Evolutionary conservation across 805 yeast species (phyloP), one percentile per base, ranked within the genome.

Genomic region (Kodamaea laetipori): DNA sequence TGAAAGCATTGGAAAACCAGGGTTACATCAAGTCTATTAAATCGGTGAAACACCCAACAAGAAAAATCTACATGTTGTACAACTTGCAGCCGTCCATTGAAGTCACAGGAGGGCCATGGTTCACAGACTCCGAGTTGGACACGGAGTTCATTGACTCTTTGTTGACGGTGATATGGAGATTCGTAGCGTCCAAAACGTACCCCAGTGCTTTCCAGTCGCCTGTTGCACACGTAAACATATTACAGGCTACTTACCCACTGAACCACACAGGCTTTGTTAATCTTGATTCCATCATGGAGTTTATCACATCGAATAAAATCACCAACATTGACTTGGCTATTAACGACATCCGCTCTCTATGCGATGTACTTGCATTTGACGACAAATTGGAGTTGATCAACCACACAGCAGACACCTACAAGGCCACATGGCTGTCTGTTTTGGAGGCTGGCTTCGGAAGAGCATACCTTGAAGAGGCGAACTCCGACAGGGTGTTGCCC

Each of bases 21-120:
- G 73, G 94, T 34, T 84, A 80, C 63, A 90, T 95, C 63, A 94
- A 94, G 62, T 77, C 86, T 48, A 89, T 94, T 59, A 92, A 94
- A 60, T 81, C 88, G 17, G 98, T 94, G 24, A 92, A 87, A 46
- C 82, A 79, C 63, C 97, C 98, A 10, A 92, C 97, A 1, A 77
- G 99, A 51, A 94, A 94, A 58, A 92, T 94, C 25, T 95, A 92
- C 65, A 94, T 94, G 98, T 74, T 94, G 42, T 92, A 90, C 61
- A 83, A 88, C 58, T 70, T 94, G 52, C 96, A 90, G 60, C 99
- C 99, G 4, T 85, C 95, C 3, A 83, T 88, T 24, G 98, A 92
- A 52, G 94, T 94, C 28, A 94, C 98, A 0, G 99, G 99, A 51
- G 99, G 99, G 4, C 98, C 98, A 3, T 94, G 99, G 99, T 94